Evolutionary conservation across 2,329 filamentous ascomycete species (phyloP).

Genomic region (Chaetothyriales sp.): DNA sequence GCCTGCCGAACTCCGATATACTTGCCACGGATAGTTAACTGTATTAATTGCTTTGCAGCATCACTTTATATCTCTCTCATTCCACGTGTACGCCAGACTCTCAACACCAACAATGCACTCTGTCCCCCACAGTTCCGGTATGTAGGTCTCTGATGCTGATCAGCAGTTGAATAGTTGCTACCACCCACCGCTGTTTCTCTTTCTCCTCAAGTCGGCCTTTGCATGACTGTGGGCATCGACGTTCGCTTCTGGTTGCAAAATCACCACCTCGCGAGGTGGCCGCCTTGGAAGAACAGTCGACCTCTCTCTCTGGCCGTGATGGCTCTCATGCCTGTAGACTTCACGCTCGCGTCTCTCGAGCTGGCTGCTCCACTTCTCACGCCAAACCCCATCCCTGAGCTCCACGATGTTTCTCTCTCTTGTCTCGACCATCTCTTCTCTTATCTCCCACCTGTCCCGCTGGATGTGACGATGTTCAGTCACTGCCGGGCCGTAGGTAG

Average conservation of each 20-base stretch:
- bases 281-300: conserved; percentile 1
- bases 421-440: conserved; percentile 4
- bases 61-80: conserved; percentile 6
- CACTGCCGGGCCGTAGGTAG: conserved; percentile 1
- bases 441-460: conserved; percentile 7
- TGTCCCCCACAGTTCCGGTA: conserved; percentile 3
- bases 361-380: conserved; percentile 4
- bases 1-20: too few relatives aligned
- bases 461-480: conserved; percentile 4
- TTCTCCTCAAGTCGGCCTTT: conserved; percentile 7
- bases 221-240: conserved; percentile 7
- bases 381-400: conserved; percentile 7
- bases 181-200: neutral
- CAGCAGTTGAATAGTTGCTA: neutral
- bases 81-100: conserved; percentile 1
- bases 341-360: conserved; percentile 9
- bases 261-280: conserved; percentile 5
- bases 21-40: too few relatives aligned
- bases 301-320: conserved; percentile 4
- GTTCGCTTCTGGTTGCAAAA: conserved; percentile 4
- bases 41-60: conserved; percentile 10
- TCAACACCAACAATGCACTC: conserved; percentile 3
- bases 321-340: conserved; percentile 3
- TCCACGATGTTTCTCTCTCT: conserved; percentile 5
- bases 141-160: neutral